A percentile compares a stretch with the other conserved stretches of the same genome.
phyloP scores from a whole-genome alignment of 2,329 filamentous ascomycete species.

The Alternaria longipes region DNA sequence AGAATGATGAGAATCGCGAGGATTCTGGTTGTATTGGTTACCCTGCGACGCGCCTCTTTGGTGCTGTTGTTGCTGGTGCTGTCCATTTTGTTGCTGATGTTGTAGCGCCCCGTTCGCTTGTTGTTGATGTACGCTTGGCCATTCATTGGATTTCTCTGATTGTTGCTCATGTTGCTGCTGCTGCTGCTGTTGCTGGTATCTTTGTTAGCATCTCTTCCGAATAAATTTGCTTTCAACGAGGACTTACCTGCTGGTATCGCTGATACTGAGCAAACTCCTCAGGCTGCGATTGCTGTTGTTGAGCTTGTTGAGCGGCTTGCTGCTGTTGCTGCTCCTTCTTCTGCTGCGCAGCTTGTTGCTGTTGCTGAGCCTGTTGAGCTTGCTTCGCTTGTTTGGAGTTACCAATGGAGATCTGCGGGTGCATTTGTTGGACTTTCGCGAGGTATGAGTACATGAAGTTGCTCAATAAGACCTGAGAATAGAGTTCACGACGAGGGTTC shows the following conservation, averaged over 20 bases:
- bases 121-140: constrained; percentile 32
- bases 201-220: neutral
- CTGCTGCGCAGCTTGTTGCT: constrained; percentile 52
- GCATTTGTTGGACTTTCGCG: constrained; percentile 98
- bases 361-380: constrained; percentile 64
- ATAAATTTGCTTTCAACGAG: accelerated
- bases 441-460: constrained; percentile 99
- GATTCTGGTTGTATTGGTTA: constrained; percentile 30
- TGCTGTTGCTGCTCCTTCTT: constrained; percentile 58
- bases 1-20: constrained; percentile 47
- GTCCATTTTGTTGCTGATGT: constrained; percentile 24
- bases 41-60: constrained; percentile 10
- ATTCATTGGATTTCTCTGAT: constrained; percentile 31
- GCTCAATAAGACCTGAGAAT: constrained; percentile 94
- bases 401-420: constrained; percentile 93
- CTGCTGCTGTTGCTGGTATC: constrained; percentile 29
- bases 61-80: constrained; percentile 2
- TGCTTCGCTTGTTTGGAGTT: constrained; percentile 78
- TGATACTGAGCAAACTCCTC: constrained; percentile 54
- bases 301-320: constrained; percentile 37
- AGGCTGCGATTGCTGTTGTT: constrained; percentile 48
- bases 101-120: constrained; percentile 19
- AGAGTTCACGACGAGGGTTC: constrained; percentile 89
- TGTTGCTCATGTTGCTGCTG: constrained; percentile 26
- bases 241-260: constrained; percentile 48